Conservation (phyloP, 176 grass and related monocot genomes). For the Oryza meridionalis region DNA sequence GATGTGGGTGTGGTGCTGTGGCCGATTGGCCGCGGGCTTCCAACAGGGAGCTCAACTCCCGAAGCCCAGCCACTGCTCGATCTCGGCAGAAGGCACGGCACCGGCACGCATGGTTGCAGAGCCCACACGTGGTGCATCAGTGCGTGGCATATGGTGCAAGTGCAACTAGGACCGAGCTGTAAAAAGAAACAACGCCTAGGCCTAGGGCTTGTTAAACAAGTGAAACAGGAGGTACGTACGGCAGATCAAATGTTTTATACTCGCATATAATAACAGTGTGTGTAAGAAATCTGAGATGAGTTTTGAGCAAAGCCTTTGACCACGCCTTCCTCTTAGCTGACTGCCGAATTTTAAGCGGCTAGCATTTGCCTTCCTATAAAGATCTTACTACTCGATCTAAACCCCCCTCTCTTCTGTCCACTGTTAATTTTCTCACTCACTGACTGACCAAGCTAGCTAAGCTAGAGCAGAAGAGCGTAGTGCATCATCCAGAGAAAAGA, state of each 20-base stretch:
- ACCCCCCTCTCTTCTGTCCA: neutral
- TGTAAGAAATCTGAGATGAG: constrained; percentile 37
- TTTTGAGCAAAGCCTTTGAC: constrained; percentile 40
- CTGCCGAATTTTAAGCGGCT: neutral
- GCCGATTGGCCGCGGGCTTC: neutral
- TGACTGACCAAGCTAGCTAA: neutral
- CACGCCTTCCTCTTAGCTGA: neutral
- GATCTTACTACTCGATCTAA: neutral
- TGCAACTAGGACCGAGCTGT: neutral
- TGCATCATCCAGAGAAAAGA: neutral
- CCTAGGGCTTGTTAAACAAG: constrained; percentile 46
- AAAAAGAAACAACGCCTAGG: neutral
- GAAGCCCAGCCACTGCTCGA: constrained; percentile 1
- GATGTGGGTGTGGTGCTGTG: neutral
- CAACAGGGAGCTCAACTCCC: constrained; percentile 49
- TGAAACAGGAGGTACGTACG: constrained; percentile 22
- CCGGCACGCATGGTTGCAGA: constrained; percentile 30
- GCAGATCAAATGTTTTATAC: constrained; percentile 37
- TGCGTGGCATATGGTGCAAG: constrained; percentile 8
- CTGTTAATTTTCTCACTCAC: neutral
- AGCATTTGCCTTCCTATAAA: constrained; percentile 11
- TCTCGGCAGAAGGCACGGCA: constrained; percentile 4
- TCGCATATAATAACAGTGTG: constrained; percentile 21
- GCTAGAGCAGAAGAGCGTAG: neutral
- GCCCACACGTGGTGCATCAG: constrained; percentile 33